Evolutionary conservation across 1,139 yeast genomes (phyloP).

Genomic region (Suhomyces panamericanus): DNA sequence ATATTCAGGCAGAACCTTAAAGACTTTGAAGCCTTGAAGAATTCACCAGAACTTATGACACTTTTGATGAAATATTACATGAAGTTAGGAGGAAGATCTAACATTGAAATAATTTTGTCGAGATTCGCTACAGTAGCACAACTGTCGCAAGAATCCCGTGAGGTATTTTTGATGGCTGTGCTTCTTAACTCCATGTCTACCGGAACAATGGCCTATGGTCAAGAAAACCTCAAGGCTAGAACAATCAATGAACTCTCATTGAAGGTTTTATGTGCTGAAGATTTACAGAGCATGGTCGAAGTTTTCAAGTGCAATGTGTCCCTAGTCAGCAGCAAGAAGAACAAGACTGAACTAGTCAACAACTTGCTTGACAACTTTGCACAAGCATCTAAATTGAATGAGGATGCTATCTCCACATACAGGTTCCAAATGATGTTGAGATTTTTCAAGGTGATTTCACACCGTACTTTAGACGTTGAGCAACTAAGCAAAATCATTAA

Average conservation of each 20-base stretch:
- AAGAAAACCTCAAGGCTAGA: neutral
- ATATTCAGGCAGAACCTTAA: slow-evolving; percentile 18
- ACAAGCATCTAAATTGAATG: neutral
- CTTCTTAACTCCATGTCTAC: slow-evolving; percentile 21
- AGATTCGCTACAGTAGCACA: slow-evolving; percentile 18
- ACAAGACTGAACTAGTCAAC: slow-evolving; percentile 19
- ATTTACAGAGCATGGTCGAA: slow-evolving; percentile 20
- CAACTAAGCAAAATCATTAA: slow-evolving; percentile 30
- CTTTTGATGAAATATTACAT: slow-evolving; percentile 28
- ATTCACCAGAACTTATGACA: slow-evolving; percentile 20
- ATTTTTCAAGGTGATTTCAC: slow-evolving; percentile 24
- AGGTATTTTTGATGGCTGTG: slow-evolving; percentile 22
- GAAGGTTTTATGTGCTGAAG: slow-evolving; percentile 9
- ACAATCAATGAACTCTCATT: slow-evolving; percentile 14
- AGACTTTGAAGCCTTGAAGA: slow-evolving; percentile 12
- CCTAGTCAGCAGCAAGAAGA: slow-evolving; percentile 10
- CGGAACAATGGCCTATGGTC: neutral
- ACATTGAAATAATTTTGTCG: slow-evolving; percentile 21
- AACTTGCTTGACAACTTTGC: slow-evolving; percentile 19
- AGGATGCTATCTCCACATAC: slow-evolving; percentile 1
- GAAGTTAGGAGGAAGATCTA: slow-evolving; percentile 12
- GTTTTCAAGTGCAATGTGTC: slow-evolving; percentile 13
- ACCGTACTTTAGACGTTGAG: slow-evolving; percentile 22
- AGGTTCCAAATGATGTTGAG: slow-evolving; percentile 20
- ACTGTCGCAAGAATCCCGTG: slow-evolving; percentile 18